phyloP scores from a whole-genome alignment of 2,329 filamentous ascomycete genomes.

The Pseudogymnoascus pannorum region DNA sequence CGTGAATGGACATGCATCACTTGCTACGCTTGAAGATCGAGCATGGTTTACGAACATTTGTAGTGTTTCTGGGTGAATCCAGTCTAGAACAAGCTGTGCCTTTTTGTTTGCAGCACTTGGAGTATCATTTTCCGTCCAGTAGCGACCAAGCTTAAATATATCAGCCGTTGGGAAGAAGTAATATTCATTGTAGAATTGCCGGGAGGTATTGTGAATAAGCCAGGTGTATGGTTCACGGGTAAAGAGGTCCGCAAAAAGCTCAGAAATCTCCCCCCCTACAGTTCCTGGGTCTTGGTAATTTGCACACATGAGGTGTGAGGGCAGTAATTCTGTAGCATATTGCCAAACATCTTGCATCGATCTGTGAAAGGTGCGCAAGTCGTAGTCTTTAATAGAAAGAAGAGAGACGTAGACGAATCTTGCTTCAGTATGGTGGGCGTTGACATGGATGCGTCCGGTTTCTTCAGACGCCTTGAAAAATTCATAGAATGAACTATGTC shows the following conservation, averaged over 20 bases:
- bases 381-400: not conserved
- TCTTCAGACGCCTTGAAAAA: not conserved
- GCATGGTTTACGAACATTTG: not conserved
- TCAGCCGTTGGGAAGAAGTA: not conserved
- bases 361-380: not conserved
- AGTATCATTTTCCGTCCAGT: not conserved
- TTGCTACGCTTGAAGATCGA: not conserved
- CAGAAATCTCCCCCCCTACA: not conserved
- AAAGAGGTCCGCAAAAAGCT: not conserved
- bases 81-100: not conserved
- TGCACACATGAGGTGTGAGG: not conserved
- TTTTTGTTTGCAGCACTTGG: not conserved
- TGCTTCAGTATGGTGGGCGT: not conserved
- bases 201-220: not conserved
- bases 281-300: not conserved
- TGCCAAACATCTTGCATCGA: not conserved
- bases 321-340: not conserved
- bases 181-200: not conserved
- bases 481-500: not conserved
- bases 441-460: not conserved
- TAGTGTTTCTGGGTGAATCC: not conserved
- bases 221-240: not conserved
- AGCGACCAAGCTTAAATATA: not conserved
- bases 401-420: not conserved
- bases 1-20: not conserved